Evolutionary conservation across 208 protist species (phyloP), one percentile per base, ranked within the genome.

Genomic region (Tritrichomonas foetus): DNA sequence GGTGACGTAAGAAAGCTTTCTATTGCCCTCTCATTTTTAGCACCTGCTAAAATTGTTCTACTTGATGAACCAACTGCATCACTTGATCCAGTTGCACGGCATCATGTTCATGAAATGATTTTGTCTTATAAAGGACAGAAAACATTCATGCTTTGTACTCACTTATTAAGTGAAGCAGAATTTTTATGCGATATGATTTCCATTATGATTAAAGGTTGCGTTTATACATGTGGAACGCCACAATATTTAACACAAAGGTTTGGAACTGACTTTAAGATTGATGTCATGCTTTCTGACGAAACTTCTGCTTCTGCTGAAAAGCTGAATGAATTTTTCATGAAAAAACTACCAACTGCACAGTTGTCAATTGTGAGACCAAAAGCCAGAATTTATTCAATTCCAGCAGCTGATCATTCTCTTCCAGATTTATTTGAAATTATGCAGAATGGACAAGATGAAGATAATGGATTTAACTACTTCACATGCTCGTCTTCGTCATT

Each of bases 61-160:
- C 82, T 93, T 11, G 82, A 93, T 93, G 82, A 93, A 39, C 82
- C 82, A 47, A 93, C 82, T 0, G 41, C 82, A 20, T 39, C 27
- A 1, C 20, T 57, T 33, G 82, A 93, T 66, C 82, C 82, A 39
- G 82, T 93, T 27, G 47, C 82, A 1, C 25, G 82, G 33, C 44
- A 66, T 1, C 22, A 36, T 57, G 47, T 93, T 5, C 55, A 66
- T n/a, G 27, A 93, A 25, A 50, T 93, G 33, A 93, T 93, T 0
- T 57, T 39, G 20, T 27, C 30, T 33, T 41, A 33, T 66, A 44
- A 33, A 25, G 55, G 82, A 13, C 27, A 44, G 22, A 57, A 66
- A 39, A 93, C 50, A 69, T 57, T 93, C 50, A 93, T 93, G 55
- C 25, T 93, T 0, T 69, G 50, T 50, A 93, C 82, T 8, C 82